Evolutionary conservation across 352 stramenopile genomes (phyloP).

Genomic region (Phytopythium kandeliae): DNA sequence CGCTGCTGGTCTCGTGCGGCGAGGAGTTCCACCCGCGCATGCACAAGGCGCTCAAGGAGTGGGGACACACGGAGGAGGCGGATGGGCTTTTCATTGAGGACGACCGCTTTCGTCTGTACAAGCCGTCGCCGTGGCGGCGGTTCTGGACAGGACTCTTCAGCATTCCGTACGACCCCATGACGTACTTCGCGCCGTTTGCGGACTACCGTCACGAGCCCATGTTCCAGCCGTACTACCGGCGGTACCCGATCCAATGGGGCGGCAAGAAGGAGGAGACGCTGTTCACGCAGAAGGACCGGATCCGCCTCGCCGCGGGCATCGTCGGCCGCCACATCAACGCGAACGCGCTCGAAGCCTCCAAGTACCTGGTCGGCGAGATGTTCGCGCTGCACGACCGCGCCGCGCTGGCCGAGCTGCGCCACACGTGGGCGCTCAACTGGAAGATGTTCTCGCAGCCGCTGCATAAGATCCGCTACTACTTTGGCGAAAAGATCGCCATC

Average conservation of each 20-base stretch:
- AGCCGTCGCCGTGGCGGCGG: conserved; percentile 13
- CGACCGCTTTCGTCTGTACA: conserved; percentile 17
- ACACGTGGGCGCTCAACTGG: conserved; percentile 73
- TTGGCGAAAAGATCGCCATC: conserved; percentile 87
- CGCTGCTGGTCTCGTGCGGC: conserved; percentile 54
- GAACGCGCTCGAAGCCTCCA: conserved; percentile 49
- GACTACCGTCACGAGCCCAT: conserved; percentile 68
- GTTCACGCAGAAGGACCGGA: conserved; percentile 78
- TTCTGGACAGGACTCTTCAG: conserved; percentile 60
- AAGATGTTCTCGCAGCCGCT: conserved; percentile 77
- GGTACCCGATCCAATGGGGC: conserved; percentile 72
- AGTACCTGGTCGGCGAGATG: conserved; percentile 59
- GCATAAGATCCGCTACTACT: conserved; percentile 88
- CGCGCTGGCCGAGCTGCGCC: conserved; percentile 65
- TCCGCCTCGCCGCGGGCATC: conserved; percentile 65
- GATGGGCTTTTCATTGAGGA: conserved; percentile 58
- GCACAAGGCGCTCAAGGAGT: conserved; percentile 39
- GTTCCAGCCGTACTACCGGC: conserved; percentile 77
- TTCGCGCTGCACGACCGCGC: conserved; percentile 84
- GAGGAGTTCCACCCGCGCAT: conserved; percentile 62
- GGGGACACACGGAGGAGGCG: conserved; percentile 72
- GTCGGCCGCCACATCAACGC: conserved; percentile 72
- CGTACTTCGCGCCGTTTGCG: conserved; percentile 76
- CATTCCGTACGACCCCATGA: conserved; percentile 66
- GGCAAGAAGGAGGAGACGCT: conserved; percentile 66